phyloP scores from a whole-genome alignment of 108 stramenopile species.

The Cyclotella distinguenda region DNA sequence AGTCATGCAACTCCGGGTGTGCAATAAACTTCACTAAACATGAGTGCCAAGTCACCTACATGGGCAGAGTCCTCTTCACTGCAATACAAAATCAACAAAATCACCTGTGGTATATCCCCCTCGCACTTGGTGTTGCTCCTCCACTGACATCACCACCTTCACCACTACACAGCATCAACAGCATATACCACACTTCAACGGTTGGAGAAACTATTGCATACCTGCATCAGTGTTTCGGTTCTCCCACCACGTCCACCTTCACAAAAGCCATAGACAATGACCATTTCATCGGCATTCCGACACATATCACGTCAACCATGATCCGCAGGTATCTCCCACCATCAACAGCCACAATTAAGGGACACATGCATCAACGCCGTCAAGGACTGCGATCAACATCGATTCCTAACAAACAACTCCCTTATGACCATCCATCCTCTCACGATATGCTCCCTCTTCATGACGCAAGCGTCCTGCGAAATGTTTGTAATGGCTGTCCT shows the following conservation, averaged over 20 bases:
- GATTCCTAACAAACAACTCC: not conserved
- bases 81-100: not conserved
- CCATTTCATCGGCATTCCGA: not conserved
- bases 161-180: not conserved
- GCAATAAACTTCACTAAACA: not conserved
- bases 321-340: not conserved
- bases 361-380: not conserved
- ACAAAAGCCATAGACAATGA: not conserved
- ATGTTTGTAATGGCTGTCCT: not conserved
- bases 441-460: not conserved
- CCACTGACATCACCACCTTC: no score
- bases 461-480: no score
- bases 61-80: not conserved
- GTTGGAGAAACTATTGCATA: not conserved
- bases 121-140: no score
- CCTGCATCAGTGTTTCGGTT: conserved; percentile 4
- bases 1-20: conserved; percentile 5
- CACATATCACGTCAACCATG: not conserved
- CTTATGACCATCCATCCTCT: not conserved
- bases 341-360: conserved; percentile 3
- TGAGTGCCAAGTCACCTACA: not conserved
- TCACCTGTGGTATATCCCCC: not conserved
- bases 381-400: no score
- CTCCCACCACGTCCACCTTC: not conserved
- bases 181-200: not conserved